A percentile compares a stretch with the other conserved stretches of the same genome.
Evolutionary conservation across 1,139 yeast genomes (phyloP).

Genomic region (Wickerhamomyces sp.): DNA sequence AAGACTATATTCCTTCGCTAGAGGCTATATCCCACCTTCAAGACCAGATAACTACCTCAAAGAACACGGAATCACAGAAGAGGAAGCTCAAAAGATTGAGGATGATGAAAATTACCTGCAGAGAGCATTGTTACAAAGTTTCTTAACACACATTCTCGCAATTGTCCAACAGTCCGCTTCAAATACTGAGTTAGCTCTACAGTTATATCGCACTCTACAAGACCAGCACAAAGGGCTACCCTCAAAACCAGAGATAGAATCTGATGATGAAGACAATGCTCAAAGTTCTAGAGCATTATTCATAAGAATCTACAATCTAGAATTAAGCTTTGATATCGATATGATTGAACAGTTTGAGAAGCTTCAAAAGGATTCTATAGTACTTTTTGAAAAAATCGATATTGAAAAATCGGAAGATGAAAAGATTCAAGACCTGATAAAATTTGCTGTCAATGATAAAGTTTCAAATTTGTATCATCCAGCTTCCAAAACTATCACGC

Average conservation of each 20-base stretch:
- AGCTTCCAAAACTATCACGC: conserved; percentile 25
- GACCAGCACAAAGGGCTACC: conserved; percentile 6
- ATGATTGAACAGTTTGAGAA: conserved; percentile 38
- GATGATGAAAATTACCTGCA: conserved; percentile 52
- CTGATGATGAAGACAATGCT: conserved; percentile 7
- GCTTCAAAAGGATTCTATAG: conserved; percentile 25
- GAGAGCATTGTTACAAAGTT: conserved; percentile 38
- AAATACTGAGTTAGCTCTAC: conserved; percentile 26
- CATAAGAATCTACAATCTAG: conserved; percentile 45
- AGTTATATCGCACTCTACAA: conserved; percentile 16
- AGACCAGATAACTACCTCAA: conserved; percentile 34
- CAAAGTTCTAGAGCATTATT: conserved; percentile 11
- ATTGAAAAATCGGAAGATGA: conserved; percentile 24
- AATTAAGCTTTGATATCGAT: conserved; percentile 61
- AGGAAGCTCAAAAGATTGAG: conserved; percentile 33
- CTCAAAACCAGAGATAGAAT: conserved; percentile 3
- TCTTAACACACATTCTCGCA: conserved; percentile 42
- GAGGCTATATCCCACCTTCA: conserved; percentile 56
- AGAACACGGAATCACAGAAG: conserved; percentile 32
- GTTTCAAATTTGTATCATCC: conserved; percentile 23
- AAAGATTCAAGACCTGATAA: conserved; percentile 32
- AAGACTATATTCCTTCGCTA: conserved; percentile 58
- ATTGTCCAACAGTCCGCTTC: conserved; percentile 31
- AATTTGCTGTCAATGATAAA: conserved; percentile 32
- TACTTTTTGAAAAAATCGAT: conserved; percentile 22